These are phyloP conservation scores for Hortiboletus flavorubellus DNA, from an alignment of 768 basidiomycete genomes.

Conservation along the genomic window DNA sequence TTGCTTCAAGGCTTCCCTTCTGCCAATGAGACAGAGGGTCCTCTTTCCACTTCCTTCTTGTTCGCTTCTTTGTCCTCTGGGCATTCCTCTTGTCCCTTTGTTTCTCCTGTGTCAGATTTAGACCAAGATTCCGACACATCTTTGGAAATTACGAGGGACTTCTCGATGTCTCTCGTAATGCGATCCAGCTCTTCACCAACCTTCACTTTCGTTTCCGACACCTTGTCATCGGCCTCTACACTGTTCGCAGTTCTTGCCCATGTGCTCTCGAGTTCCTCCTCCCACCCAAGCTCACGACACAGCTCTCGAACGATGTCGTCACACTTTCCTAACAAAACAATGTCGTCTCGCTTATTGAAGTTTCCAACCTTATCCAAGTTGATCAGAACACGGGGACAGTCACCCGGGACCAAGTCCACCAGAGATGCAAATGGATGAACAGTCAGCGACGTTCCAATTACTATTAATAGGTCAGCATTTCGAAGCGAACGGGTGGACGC, in stretches of 20 bases:
- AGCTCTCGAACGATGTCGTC: constrained; percentile 64
- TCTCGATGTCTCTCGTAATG: constrained; percentile 24
- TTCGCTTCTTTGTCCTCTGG: background rate
- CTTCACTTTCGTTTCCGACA: constrained; percentile 5
- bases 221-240: constrained; percentile 17
- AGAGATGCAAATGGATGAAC: constrained; percentile 88
- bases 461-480: constrained; percentile 81
- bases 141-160: constrained; percentile 18
- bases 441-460: constrained; percentile 87
- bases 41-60: background rate
- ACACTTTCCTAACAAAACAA: constrained; percentile 66
- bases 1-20: constrained; percentile 8
- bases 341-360: constrained; percentile 55
- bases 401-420: constrained; percentile 47
- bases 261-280: constrained; percentile 49
- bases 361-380: constrained; percentile 82
- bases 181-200: constrained; percentile 25
- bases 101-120: background rate
- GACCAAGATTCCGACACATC: background rate
- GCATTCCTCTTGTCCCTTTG: background rate
- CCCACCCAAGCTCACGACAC: constrained; percentile 72
- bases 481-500: constrained; percentile 47
- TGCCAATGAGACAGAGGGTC: background rate
- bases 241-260: constrained; percentile 52
- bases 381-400: constrained; percentile 82